Base-by-base conservation (phyloP, 2,329 filamentous ascomycete genomes). In the Colletotrichum lupini region DNA sequence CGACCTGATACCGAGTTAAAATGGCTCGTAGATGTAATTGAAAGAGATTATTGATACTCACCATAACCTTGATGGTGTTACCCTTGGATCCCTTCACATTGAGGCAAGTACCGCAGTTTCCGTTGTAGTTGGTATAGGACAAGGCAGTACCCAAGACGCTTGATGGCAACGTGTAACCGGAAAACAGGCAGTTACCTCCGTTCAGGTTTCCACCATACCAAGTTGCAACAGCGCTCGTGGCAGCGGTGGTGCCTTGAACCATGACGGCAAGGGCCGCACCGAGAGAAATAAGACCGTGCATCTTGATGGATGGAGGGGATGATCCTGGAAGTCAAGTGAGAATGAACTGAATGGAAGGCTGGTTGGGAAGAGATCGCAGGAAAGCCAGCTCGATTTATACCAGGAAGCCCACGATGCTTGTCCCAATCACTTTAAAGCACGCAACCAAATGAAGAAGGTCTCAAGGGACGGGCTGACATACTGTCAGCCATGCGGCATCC, bases 1-100 rank as follows among this genome's bases (percentile, higher is more conserved):
- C 86, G 75, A 90, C 82, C 87, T 88, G 35, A 37, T 11, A 11
- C 12, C 7, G 14, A 19, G 12, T 72, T 61, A 60, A 28, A 22
- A 42, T 24, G 5, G 8, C n/a, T 22, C 49, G 6, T 19, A 65
- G 59, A 49, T 49, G 30, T 57, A 35, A 46, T 26, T 16, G 16
- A n/a, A 16, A 35, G 49, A 4, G 0, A 4, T 24, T 35, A 11
- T 5, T 30, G 16, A 1, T 26, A 32, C 66, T 53, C 11, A 73
- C 70, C 67, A 73, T 73, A 14, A 73, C 70, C 32, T 70, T 73
- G 59, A 73, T 66, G n/a, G 58, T 72, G 14, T 66, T 73, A 3
- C 67, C 67, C 32, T 70, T 73, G 14, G 67, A 67, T 8, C 70
- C 67, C 24, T 73, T 73, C 3, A 73, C 70, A 24, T 61, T 64